Evolutionary conservation across 148 eudicot genomes (phyloP).

Genomic region (Rhododendron ovatum): DNA sequence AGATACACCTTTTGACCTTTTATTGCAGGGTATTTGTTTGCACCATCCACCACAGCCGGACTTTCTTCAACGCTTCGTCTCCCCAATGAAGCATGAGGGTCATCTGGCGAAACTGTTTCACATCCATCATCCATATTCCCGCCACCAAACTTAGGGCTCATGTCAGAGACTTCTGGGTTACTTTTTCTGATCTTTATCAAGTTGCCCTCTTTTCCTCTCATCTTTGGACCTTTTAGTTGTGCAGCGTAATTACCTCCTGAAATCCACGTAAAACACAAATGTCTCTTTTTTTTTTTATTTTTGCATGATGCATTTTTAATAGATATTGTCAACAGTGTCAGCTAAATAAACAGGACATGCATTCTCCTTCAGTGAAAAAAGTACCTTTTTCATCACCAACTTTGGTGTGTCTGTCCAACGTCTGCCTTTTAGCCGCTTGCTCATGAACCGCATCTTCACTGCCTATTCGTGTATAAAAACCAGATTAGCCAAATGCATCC

Average conservation of each 20-base stretch:
- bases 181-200: slow-evolving; percentile 60
- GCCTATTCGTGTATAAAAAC: slow-evolving; percentile 30
- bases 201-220: slow-evolving; percentile 43
- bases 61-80: slow-evolving; percentile 32
- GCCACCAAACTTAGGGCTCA: slow-evolving; percentile 28
- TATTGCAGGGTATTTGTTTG: slow-evolving; percentile 24
- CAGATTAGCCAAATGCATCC: slow-evolving; percentile 1
- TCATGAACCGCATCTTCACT: slow-evolving; percentile 49
- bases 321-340: background rate
- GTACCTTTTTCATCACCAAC: slow-evolving; percentile 35
- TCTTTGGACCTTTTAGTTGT: slow-evolving; percentile 36
- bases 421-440: slow-evolving; percentile 24
- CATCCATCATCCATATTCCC: slow-evolving; percentile 27
- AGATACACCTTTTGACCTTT: slow-evolving; percentile 43
- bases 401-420: slow-evolving; percentile 21
- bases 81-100: slow-evolving; percentile 21
- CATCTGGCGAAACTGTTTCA: slow-evolving; percentile 37
- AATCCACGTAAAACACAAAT: background rate
- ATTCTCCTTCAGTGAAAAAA: background rate
- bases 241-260: slow-evolving; percentile 40
- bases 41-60: slow-evolving; percentile 19
- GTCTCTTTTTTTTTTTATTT: too few relatives aligned
- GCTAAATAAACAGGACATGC: background rate
- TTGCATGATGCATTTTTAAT: background rate
- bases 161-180: slow-evolving; percentile 32